phyloP scores from a whole-genome alignment of 192 early-diverging fungal species.

The Umbelopsis isabellina region DNA sequence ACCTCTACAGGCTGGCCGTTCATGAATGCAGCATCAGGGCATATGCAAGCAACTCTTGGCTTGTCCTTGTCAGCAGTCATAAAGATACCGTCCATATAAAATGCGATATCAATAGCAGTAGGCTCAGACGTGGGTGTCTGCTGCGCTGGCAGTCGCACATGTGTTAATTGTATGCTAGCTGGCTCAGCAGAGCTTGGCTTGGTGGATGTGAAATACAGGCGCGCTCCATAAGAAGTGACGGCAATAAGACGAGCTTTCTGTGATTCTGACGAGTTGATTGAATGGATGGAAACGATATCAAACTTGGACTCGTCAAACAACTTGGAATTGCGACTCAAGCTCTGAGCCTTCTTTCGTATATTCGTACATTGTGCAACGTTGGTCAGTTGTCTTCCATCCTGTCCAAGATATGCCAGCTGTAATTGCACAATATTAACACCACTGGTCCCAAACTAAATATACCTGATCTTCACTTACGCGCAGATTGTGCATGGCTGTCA shows the following conservation, averaged over 20 bases:
- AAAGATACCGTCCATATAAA: constrained; percentile 64
- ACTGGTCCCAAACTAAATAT: not conserved
- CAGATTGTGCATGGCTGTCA: constrained; percentile 69
- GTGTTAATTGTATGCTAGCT: constrained; percentile 64
- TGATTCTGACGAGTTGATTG: constrained; percentile 67
- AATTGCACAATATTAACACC: not conserved
- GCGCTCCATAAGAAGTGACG: constrained; percentile 73
- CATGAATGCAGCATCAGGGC: constrained; percentile 11
- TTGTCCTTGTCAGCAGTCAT: constrained; percentile 28
- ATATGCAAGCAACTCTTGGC: constrained; percentile 25
- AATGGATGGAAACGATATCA: constrained; percentile 75
- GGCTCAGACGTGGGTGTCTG: not conserved
- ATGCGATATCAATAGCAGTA: constrained; percentile 49
- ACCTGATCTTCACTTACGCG: constrained; percentile 42
- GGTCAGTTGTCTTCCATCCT: constrained; percentile 58
- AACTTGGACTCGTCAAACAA: constrained; percentile 52
- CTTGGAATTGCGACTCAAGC: constrained; percentile 52
- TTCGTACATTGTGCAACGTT: constrained; percentile 52
- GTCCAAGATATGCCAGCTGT: constrained; percentile 60
- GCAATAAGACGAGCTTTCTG: constrained; percentile 70
- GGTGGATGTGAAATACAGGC: constrained; percentile 71
- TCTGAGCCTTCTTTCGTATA: constrained; percentile 47
- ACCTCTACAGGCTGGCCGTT: not conserved
- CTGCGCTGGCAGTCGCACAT: constrained; percentile 64
- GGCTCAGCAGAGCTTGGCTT: constrained; percentile 7